Evolutionary conservation across 2,329 filamentous ascomycete species (phyloP).

Genomic region (Penicillium rolfsii): DNA sequence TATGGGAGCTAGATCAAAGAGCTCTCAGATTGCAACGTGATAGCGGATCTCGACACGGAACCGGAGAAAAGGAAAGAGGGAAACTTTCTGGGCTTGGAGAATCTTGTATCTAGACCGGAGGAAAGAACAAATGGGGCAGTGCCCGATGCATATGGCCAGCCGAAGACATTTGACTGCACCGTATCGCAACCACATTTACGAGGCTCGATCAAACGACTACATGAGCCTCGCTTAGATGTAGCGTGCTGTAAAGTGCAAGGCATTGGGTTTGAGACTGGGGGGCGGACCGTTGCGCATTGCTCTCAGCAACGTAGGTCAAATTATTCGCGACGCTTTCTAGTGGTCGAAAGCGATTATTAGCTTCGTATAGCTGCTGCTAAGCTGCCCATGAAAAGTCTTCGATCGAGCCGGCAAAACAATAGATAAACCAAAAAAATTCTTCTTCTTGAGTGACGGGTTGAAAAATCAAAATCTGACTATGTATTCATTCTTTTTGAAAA

Average conservation of each 20-base stretch:
- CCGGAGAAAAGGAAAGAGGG: neutral
- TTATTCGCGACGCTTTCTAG: neutral
- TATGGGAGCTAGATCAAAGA: neutral
- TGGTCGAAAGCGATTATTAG: neutral
- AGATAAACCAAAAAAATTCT: neutral
- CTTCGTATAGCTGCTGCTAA: neutral
- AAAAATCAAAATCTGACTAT: neutral
- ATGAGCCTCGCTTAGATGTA: neutral
- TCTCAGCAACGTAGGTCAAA: neutral
- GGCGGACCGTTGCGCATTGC: neutral
- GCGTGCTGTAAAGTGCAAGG: too few relatives aligned
- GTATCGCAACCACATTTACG: neutral
- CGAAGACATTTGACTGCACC: neutral
- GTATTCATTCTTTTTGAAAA: neutral
- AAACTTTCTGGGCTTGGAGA: neutral
- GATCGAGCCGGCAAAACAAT: neutral
- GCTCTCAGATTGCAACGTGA: neutral
- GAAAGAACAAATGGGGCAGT: neutral
- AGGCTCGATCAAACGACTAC: neutral
- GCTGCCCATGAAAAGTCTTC: neutral
- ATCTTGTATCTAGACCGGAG: neutral
- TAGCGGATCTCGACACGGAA: neutral
- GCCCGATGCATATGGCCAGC: neutral
- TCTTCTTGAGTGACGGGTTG: neutral
- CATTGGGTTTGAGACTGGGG: neutral